Base-by-base conservation (phyloP, 805 yeast genomes). In the Starmera quercuum region DNA sequence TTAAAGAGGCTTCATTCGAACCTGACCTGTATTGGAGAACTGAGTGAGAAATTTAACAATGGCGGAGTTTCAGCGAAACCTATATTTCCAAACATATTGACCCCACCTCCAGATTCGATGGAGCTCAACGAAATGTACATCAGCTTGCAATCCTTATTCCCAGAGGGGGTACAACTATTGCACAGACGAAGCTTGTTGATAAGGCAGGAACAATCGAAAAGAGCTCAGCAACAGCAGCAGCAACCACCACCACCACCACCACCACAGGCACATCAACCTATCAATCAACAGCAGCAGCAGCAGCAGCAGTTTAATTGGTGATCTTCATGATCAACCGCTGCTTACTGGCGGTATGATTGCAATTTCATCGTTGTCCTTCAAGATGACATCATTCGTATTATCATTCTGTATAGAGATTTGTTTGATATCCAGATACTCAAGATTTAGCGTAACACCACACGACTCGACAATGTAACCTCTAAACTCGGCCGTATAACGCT, bases 1-100 rank as follows among this genome's bases (percentile, higher is more conserved):
- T 14, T 51, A 18, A 51, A 51, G 22, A 39, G 56, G 33, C 31
- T 51, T 4, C 56, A 51, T 25, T 42, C 56, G 2, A 51, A 51
- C 25, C 31, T 51, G 7, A 48, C 54, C 2, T 51, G 56, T 31
- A 51, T 51, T 25, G 56, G 55, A 0, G 56, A 51, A 20, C 31
- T 51, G 2, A 40, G 47, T 7, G 56, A 51, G 20, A 49, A 40
- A 25, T 46, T 45, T 20, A 47, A 42, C 29, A 44, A 32, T 8
- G 31, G 38, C 4, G 25, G 28, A 3, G 31, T 34, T 1, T 37
- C 26, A 4, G 19, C 28, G 20, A 19, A 27, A 29, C 27, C 36
- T 2, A 39, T 49, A n/a, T 51, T 39, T 21, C 56, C 56, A 4
- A 32, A 33, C 14, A 48, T 51, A 3, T 23, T 51, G 34, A 36